Evolutionary conservation across 2,329 filamentous ascomycete genomes (phyloP).

Genomic region (Ustulina deusta): DNA sequence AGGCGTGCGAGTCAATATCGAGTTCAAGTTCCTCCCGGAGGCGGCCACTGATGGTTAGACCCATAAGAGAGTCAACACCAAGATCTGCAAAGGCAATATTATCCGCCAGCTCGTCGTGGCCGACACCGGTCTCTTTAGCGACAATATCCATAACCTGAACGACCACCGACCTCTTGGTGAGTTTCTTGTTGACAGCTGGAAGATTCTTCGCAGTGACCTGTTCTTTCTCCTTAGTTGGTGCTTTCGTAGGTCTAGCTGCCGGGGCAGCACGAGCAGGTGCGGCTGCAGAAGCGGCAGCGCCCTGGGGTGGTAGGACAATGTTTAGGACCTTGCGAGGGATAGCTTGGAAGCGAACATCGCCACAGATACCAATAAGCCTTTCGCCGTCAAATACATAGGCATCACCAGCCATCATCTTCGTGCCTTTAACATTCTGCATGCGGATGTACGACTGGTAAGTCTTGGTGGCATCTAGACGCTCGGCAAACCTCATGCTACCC

Average conservation of each 20-base stretch:
- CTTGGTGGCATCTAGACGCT: constrained; percentile 59
- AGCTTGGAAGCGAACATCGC: constrained; percentile 74
- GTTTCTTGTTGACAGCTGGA: constrained; percentile 62
- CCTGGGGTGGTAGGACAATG: constrained; percentile 73
- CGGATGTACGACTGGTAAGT: constrained; percentile 68
- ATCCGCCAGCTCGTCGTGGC: constrained; percentile 66
- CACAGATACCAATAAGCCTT: constrained; percentile 60
- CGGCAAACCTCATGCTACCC: constrained; percentile 64
- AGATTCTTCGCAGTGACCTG: constrained; percentile 61
- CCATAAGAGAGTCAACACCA: constrained; percentile 72
- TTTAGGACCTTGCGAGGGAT: constrained; percentile 75
- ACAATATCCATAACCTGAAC: constrained; percentile 64
- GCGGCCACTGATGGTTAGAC: constrained; percentile 67
- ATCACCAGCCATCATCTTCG: constrained; percentile 65
- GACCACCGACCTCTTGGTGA: constrained; percentile 59
- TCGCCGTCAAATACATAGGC: constrained; percentile 67
- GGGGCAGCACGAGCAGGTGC: constrained; percentile 52
- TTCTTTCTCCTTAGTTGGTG: constrained; percentile 55
- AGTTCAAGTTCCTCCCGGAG: constrained; percentile 70
- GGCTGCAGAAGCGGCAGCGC: constrained; percentile 57
- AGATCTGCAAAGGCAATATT: constrained; percentile 68
- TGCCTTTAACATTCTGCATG: constrained; percentile 66
- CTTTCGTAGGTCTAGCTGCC: constrained; percentile 53
- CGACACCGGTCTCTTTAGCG: constrained; percentile 67
- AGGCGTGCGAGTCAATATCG: constrained; percentile 64